Base-by-base conservation (phyloP, 306 rosid species). In the Lagenaria siceraria region DNA sequence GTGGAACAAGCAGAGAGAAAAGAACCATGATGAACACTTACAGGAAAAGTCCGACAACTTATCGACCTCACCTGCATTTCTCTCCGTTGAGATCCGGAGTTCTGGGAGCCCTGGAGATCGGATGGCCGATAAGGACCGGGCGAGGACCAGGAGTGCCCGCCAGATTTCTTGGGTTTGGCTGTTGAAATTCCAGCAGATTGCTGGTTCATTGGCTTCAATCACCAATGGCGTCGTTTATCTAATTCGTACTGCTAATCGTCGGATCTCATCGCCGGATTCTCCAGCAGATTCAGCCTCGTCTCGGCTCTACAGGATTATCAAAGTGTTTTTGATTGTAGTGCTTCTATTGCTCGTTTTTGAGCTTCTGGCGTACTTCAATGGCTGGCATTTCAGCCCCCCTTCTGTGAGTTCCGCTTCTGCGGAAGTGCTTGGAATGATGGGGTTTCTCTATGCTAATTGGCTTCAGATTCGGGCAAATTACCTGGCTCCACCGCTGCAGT, bases 311-410 rank as follows among this genome's bases (percentile, higher is more conserved):
- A 88, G 92, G 36, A 84, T 66, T 14, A 88, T 95, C 86, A 87
- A 88, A 81, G 92, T 51, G 9, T 92, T 95, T 62, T 24, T 92
- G 81, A 49, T 86, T 29, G 78, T 89, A 21, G 97, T 89, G 33
- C 69, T 95, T 38, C 68, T 82, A 2, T 77, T 95, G 63, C 77
- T 95, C 4, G 84, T 85, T 68, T 78, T 95, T 43, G 99, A 95
- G 89, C 88, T 95, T 13, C 81, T 85, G 2, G 99, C 99, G 10
- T 95, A 90, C 87, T 95, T 95, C 78, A 85, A 88, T 71, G 98
- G 98, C 22, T 95, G 97, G 98, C 98, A 95, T 87, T 95, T 95
- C 78, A 82, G 86, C 76, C 96, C 96, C 5, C 98, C 97, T 5
- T 54, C 84, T 19, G 85, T 86, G 35, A 78, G 87, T 24, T 88